Evolutionary conservation across 2,329 filamentous ascomycete genomes (phyloP).

Genomic region (Botrytis aclada): DNA sequence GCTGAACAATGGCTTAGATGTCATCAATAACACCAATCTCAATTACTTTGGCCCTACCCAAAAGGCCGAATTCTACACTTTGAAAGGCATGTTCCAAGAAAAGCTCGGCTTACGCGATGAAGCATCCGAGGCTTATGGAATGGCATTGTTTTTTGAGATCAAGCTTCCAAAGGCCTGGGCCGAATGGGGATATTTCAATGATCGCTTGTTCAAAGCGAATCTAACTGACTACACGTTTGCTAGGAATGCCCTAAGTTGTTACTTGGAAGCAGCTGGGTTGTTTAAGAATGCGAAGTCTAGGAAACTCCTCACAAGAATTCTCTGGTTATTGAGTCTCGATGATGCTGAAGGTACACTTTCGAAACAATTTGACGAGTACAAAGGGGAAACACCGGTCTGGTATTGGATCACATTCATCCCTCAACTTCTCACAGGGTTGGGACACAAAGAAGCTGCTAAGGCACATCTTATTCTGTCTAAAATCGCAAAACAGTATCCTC

Average conservation of each 20-base stretch:
- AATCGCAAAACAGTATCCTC: constrained; percentile 93
- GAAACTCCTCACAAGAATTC: constrained; percentile 86
- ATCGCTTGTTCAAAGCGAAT: constrained; percentile 91
- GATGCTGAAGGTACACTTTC: constrained; percentile 81
- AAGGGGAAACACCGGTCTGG: constrained; percentile 96
- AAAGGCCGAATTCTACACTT: constrained; percentile 97
- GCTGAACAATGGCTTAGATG: constrained; percentile 87
- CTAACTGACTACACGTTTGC: constrained; percentile 78
- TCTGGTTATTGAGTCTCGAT: constrained; percentile 94
- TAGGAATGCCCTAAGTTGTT: constrained; percentile 90
- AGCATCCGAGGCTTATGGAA: constrained; percentile 90
- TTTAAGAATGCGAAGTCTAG: constrained; percentile 97
- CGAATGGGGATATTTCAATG: constrained; percentile 98
- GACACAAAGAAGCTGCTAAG: constrained; percentile 84
- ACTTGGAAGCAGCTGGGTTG: constrained; percentile 89
- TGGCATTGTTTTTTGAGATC: constrained; percentile 93
- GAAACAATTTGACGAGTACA: constrained; percentile 89
- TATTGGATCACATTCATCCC: constrained; percentile 99
- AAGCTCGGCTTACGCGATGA: constrained; percentile 89
- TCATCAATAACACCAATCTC: constrained; percentile 99
- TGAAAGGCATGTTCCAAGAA: constrained; percentile 99
- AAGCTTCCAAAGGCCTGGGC: constrained; percentile 96
- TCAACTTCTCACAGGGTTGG: constrained; percentile 86
- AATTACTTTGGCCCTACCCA: constrained; percentile 96
- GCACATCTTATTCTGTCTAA: constrained; percentile 84